These are phyloP conservation scores for Fusarium pseudocircinatum DNA, from an alignment of 2,329 filamentous ascomycete species.

Conservation along the genomic window DNA sequence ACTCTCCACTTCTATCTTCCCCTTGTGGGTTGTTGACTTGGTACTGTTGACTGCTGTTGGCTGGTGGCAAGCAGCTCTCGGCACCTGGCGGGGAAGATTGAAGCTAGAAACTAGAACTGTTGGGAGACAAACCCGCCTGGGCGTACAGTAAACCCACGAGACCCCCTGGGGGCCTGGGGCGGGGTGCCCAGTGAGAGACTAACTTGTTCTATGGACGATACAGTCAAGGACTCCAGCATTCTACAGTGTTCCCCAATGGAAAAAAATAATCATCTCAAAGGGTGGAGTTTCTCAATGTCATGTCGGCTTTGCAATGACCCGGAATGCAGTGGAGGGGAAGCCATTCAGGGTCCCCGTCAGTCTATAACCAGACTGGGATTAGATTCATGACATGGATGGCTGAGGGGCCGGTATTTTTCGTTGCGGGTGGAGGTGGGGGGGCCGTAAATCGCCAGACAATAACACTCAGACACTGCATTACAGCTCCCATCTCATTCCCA, in stretches of 20 bases:
- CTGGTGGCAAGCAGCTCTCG: constrained; percentile 40
- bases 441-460: neutral
- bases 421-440: constrained; percentile 24
- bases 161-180: constrained; percentile 10
- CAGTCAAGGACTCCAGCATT: neutral
- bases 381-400: constrained; percentile 12
- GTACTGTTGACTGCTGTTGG: constrained; percentile 36
- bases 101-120: constrained; percentile 45
- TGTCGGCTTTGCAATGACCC: constrained; percentile 17
- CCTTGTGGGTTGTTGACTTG: constrained; percentile 36
- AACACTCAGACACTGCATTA: constrained; percentile 7
- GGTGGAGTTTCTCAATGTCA: constrained; percentile 1
- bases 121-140: constrained; percentile 40
- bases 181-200: constrained; percentile 4
- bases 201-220: neutral
- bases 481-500: constrained; percentile 22
- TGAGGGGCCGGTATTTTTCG: constrained; percentile 29
- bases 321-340: constrained; percentile 23
- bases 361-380: neutral
- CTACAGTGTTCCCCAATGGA: constrained; percentile 38
- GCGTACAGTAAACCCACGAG: constrained; percentile 23
- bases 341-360: constrained; percentile 27
- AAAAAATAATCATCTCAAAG: constrained; percentile 17
- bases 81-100: constrained; percentile 38
- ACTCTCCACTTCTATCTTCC: constrained; percentile 29